These are phyloP conservation scores for Vitis cinerea DNA, from an alignment of 164 flowering plant genomes.

Conservation along the genomic window DNA sequence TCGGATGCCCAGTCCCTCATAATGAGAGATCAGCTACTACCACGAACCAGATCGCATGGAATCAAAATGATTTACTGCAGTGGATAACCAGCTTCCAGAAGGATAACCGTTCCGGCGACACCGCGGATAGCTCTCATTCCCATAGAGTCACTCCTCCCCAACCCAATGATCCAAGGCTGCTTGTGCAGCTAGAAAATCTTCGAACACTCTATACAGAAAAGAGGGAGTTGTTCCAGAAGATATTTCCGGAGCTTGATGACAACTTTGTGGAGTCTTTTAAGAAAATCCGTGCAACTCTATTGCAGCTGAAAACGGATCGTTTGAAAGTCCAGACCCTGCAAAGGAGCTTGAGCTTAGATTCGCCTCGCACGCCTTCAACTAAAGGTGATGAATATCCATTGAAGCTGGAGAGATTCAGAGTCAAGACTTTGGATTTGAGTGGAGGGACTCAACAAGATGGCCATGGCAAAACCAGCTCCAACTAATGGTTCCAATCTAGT, in stretches of 20 bases:
- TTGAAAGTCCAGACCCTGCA: constrained; percentile 2
- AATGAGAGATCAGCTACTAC: no score
- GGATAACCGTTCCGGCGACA: no score
- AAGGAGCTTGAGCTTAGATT: constrained; percentile 29
- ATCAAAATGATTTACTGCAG: no score
- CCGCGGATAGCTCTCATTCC: no score
- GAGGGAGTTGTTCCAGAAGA: constrained; percentile 22
- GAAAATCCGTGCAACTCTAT: background rate
- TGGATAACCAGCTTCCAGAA: no score
- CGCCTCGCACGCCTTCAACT: background rate
- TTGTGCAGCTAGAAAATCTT: constrained; percentile 15
- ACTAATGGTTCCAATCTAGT: no score
- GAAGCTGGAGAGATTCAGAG: constrained; percentile 22
- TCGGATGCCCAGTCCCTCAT: no score
- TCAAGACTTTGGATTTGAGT: constrained; percentile 12
- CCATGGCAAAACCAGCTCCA: no score
- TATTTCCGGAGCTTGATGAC: constrained; percentile 9
- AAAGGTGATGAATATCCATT: background rate
- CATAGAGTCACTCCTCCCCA: background rate
- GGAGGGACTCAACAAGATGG: no score
- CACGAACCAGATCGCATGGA: no score
- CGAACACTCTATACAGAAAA: constrained; percentile 7
- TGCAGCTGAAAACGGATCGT: background rate
- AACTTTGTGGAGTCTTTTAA: constrained; percentile 11
- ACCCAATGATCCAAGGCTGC: constrained; percentile 18